Evolutionary conservation across 1,284 basidiomycete species (phyloP), one percentile per base, ranked within the genome.

Genomic region (Gymnopus androsaceus): DNA sequence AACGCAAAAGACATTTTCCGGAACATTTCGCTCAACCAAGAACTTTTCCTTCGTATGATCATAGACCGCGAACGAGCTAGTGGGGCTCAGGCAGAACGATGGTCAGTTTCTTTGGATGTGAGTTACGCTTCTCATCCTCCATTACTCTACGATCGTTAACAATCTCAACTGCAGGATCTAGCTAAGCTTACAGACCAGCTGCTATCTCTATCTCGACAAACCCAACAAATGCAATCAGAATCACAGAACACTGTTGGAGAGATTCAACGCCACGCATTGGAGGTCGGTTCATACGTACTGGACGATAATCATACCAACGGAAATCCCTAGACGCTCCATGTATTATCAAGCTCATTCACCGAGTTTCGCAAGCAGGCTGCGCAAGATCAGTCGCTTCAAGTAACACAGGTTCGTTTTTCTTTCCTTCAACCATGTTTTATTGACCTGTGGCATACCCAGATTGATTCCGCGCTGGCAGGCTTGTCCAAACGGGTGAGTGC

Each of bases 1-100:
- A 71, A 77, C 36, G 88, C 88, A 1, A 81, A 79, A 61, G 81
- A 87, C 55, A 76, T 86, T 28, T 89, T 89, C 70, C 75, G 71
- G 51, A 90, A 90, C 59, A 76, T 79, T 21, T 87, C 85, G 0
- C 56, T 79, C 14, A 84, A 88, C 58, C 83, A 86, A 56, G 65
- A 80, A 11, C 66, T 72, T 21, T 63, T 88, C 21, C 61, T 88
- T 25, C 75, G 72, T n/a, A 67, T 75, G 60, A 58, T 88, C 8
- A 63, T 69, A n/a, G 66, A 72, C 12, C 73, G 77, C 37, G 81
- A 84, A 64, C 72, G 72, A 44, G 54, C 38, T 2, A 61, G 74
- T 31, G 65, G 67, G 25, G 23, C 37, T n/a, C 51, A 53, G 21
- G 17, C 50, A 9, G 46, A 56, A 15, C 40, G 21, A 28, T 59